A percentile compares a stretch with the other conserved stretches of the same genome.
These are phyloP conservation scores for Diaporthe vaccinii DNA, from an alignment of 2,329 filamentous ascomycete genomes.

Conservation along the genomic window DNA sequence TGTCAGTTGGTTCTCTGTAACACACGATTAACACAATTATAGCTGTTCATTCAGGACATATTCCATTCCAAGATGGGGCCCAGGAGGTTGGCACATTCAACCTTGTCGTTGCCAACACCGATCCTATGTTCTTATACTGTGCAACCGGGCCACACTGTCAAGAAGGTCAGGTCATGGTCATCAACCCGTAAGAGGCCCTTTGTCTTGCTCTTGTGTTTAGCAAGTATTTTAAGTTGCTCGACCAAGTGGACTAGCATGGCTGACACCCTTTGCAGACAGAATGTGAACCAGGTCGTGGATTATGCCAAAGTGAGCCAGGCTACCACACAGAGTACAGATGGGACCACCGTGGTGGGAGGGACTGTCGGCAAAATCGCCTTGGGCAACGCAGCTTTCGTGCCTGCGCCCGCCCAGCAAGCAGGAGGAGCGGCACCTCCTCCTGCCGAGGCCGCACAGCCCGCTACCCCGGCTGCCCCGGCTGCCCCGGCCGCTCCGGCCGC, in stretches of 20 bases:
- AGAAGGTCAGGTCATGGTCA: constrained; percentile 63
- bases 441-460: not conserved
- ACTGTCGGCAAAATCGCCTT: constrained; percentile 15
- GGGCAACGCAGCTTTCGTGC: constrained; percentile 14
- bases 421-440: constrained; percentile 6
- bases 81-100: constrained; percentile 59
- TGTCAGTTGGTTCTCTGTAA: not conserved
- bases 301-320: constrained; percentile 29
- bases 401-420: constrained; percentile 2
- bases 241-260: not conserved
- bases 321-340: constrained; percentile 14
- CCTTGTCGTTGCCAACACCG: constrained; percentile 59
- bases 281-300: constrained; percentile 30
- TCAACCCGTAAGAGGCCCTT: constrained; percentile 52
- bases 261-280: constrained; percentile 3
- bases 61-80: constrained; percentile 54
- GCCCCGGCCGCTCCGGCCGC: not conserved
- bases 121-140: constrained; percentile 66
- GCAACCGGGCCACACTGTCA: constrained; percentile 63
- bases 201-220: too few relatives aligned
- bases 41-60: constrained; percentile 57
- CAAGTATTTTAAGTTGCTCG: too few relatives aligned
- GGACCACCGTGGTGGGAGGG: constrained; percentile 1
- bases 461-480: not conserved
- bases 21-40: not conserved